phyloP scores from a whole-genome alignment of 2,329 filamentous ascomycete species.

The Amauroascus niger region DNA sequence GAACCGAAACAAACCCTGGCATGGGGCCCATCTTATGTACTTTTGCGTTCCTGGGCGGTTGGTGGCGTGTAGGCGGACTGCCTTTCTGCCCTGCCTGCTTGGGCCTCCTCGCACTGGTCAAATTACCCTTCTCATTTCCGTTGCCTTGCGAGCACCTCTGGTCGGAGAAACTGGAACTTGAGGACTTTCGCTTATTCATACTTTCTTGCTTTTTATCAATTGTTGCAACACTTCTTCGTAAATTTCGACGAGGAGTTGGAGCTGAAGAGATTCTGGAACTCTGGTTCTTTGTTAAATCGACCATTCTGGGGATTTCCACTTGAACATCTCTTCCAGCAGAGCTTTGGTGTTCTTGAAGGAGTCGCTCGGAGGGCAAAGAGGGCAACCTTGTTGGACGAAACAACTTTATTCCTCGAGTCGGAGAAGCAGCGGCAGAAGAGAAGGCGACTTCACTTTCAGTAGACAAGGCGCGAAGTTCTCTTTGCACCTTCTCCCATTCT shows the following conservation, averaged over 20 bases:
- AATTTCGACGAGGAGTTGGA: neutral
- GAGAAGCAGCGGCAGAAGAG: conserved; percentile 9
- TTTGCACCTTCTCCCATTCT: conserved; percentile 47
- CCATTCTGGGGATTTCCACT: conserved; percentile 10
- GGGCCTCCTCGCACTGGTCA: too few relatives aligned
- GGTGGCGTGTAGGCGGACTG: conserved; percentile 3
- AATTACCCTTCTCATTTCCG: neutral
- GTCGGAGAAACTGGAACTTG: neutral
- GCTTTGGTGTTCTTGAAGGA: conserved; percentile 30
- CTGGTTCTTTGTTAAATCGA: neutral
- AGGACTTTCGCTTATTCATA: neutral
- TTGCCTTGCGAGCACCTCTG: neutral
- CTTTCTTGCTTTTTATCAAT: neutral
- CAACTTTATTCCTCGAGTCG: conserved; percentile 23
- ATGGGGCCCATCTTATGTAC: neutral
- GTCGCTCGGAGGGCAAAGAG: conserved; percentile 39
- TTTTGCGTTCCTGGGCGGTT: conserved; percentile 13
- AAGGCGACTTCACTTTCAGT: neutral
- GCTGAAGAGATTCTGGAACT: neutral
- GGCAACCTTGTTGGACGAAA: conserved; percentile 38
- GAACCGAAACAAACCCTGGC: neutral
- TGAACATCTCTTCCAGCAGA: conserved; percentile 9
- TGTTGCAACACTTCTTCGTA: neutral
- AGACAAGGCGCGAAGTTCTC: conserved; percentile 36
- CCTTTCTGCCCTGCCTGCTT: neutral